Evolutionary conservation across 495 filamentous ascomycete genomes (phyloP), one percentile per base, ranked within the genome.

Genomic region (Xylaria palmicola): DNA sequence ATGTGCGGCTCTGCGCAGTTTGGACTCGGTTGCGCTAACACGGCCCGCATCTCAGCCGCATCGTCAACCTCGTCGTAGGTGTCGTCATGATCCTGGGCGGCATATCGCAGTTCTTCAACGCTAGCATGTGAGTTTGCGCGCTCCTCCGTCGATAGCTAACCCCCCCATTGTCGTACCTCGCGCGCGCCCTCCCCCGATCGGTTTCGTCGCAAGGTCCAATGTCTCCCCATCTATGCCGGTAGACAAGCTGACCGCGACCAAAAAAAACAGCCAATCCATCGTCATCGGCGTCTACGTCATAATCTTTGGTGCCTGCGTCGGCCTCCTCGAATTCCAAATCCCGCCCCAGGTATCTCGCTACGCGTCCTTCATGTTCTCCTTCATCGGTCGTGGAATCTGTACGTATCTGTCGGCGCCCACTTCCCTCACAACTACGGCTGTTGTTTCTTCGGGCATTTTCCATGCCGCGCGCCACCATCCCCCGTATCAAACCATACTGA

Each of bases 281-380:
- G 87, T 98, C 58, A 74, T 94, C 63, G 94, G 91, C 26, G 79
- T 81, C 57, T 98, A 98, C 74, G 85, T 95, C 57, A 88, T 96
- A 17, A 62, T 97, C 60, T 98, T 98, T 73, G 94, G 95, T 70
- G 81, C 92, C 58, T 86, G 77, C 17, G 87, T 83, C 57, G 81
- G 75, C 10, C 75, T 90, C 26, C 85, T 91, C 70, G 94, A 99
- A 77, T 94, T 97, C 77, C 93, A 96, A 76, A 92, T 97, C 65
- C 95, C 95, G 4, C 90, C 92, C 34, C 92, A 96, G 72, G 81
- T 96, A 37, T 88, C 91, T 60, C 86, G 90, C 72, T 97, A 98
- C 82, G 94, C 93, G 17, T 92, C 89, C 24, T 99, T 99, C 85
- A 86, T 98, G 70, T 98, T 97, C 83, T 92, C 88, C 45, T 98